Evolutionary conservation across 2,329 filamentous ascomycete genomes (phyloP), one percentile per base, ranked within the genome.

Genomic region (Ophidiomyces ophidiicola): DNA sequence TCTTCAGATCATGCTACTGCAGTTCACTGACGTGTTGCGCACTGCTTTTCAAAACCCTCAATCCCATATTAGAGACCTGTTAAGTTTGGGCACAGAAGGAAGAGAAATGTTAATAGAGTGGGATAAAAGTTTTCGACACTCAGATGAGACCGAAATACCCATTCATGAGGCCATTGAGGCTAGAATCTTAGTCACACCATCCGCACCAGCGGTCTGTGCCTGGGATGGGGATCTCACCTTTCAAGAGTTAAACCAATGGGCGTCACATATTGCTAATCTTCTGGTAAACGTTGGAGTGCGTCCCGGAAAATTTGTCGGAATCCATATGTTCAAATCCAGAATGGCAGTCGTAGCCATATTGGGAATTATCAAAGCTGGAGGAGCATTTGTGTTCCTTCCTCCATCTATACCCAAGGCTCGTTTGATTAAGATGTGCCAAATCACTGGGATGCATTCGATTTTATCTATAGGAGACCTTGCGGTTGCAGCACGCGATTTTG

Each of bases 291-390:
- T 58, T 38, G 62, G 64, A 17, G 56, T 68, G 29, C 52, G 57
- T 2, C 51, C 63, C 2, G 55, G 59, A 37, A 45, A 47, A n/a
- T 48, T 52, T n/a, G 56, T 63, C 20, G 53, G 53, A 6, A 42
- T 63, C n/a, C 62, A 59, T 43, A 63, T 64, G 30, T 54, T 62
- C 32, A 64, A 64, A 50, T 62, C 60, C 28, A 43, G 24, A 20
- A 53, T 58, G 19, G 48, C 54, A 52, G n/a, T 30, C 10, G 26
- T 34, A 14, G 3, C 31, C 18, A 17, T 35, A 28, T 24, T 57
- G 8, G 51, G 44, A 6, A 46, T 54, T 3, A 48, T 55, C 35
- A 55, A 53, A 32, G 46, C 53, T 6, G 54, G 54, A 4, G 52
- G 46, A 10, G 47, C 47, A 3, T 56, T 53, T 43, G 36, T 38